A percentile compares a stretch with the other conserved stretches of the same genome.
phyloP scores from a whole-genome alignment of 2,329 filamentous ascomycete species.

The Tolypocladium tundrense region DNA sequence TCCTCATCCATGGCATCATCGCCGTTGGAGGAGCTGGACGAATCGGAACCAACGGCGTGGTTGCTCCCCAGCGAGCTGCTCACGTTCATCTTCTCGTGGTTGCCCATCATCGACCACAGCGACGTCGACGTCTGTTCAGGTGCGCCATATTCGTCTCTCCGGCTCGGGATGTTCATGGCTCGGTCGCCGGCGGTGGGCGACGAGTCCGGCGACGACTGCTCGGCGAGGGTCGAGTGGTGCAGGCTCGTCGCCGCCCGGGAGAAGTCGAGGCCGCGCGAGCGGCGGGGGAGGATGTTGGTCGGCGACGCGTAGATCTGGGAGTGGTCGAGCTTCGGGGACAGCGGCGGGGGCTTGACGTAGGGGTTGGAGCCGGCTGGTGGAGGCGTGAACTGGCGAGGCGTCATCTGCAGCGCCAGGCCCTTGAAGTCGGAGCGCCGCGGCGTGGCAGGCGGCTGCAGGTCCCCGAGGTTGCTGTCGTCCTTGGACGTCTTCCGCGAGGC shows the following conservation, averaged over 20 bases:
- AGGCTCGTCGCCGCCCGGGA: conserved; percentile 87
- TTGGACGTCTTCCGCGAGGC: conserved; percentile 49
- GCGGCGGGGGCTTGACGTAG: conserved; percentile 49
- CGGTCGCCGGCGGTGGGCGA: conserved; percentile 71
- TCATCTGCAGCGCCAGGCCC: conserved; percentile 39
- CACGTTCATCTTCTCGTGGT: conserved; percentile 58
- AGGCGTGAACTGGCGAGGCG: conserved; percentile 23
- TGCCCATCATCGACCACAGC: conserved; percentile 61
- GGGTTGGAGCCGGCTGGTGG: conserved; percentile 22
- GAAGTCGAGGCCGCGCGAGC: conserved; percentile 86
- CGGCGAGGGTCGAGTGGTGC: conserved; percentile 88
- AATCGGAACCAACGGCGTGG: conserved; percentile 63
- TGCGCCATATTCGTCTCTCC: conserved; percentile 37
- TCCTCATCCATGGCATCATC: conserved; percentile 64
- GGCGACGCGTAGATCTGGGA: conserved; percentile 80
- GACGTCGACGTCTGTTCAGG: conserved; percentile 58
- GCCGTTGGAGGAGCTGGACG: conserved; percentile 63
- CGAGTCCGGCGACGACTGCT: conserved; percentile 78
- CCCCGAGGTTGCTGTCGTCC: conserved; percentile 52
- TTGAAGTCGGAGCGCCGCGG: conserved; percentile 60
- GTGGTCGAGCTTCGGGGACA: conserved; percentile 79
- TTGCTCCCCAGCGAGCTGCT: conserved; percentile 73
- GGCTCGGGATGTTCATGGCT: conserved; percentile 51
- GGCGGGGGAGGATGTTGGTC: conserved; percentile 75
- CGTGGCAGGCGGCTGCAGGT: conserved; percentile 47